phyloP scores from a whole-genome alignment of 495 filamentous ascomycete species.

The Xylaria cubensis region DNA sequence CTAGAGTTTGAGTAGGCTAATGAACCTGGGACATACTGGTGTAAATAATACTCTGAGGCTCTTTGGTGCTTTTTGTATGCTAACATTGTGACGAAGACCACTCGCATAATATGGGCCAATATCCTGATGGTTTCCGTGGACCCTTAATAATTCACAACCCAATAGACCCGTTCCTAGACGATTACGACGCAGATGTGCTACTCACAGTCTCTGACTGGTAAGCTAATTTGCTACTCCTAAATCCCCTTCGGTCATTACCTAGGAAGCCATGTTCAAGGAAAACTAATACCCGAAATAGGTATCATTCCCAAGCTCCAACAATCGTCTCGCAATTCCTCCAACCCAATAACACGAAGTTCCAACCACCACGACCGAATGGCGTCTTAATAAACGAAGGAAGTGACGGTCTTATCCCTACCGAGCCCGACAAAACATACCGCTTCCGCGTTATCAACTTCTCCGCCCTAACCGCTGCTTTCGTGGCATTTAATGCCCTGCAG shows the following conservation, averaged over 20 bases:
- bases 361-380: constrained; percentile 67
- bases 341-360: constrained; percentile 56
- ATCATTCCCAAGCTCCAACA: constrained; percentile 60
- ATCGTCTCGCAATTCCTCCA: constrained; percentile 62
- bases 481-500: constrained; percentile 70
- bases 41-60: constrained; percentile 60
- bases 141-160: constrained; percentile 76
- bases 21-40: constrained; percentile 78
- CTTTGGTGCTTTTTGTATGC: neutral
- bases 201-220: constrained; percentile 67
- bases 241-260: no score
- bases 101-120: constrained; percentile 74
- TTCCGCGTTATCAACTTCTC: constrained; percentile 76
- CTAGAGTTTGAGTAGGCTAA: constrained; percentile 52
- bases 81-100: constrained; percentile 57
- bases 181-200: constrained; percentile 72
- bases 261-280: constrained; percentile 44
- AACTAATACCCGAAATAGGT: constrained; percentile 63
- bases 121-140: constrained; percentile 78
- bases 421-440: constrained; percentile 77
- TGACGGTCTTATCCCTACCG: constrained; percentile 62
- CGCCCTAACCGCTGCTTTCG: constrained; percentile 64
- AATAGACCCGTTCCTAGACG: constrained; percentile 62
- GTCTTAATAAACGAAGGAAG: constrained; percentile 71
- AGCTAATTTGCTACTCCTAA: constrained; percentile 27